A percentile compares a stretch with the other conserved stretches of the same genome.
Evolutionary conservation across 2,329 filamentous ascomycete species (phyloP).

Genomic region (Ramularia collo-cygni): DNA sequence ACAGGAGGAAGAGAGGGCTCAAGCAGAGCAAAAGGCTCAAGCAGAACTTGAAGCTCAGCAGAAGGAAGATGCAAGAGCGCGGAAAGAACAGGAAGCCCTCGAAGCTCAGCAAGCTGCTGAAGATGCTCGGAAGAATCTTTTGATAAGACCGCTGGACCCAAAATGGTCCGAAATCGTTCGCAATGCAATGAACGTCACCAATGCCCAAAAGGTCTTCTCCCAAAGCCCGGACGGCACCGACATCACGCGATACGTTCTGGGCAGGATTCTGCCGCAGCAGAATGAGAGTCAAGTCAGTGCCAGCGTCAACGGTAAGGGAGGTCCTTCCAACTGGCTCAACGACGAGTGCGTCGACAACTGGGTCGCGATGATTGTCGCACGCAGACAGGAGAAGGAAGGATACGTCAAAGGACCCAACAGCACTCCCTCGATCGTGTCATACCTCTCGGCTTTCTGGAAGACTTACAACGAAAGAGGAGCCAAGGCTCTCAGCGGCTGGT

Average conservation of each 20-base stretch:
- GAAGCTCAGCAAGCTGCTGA: slow-evolving; percentile 5
- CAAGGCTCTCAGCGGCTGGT: slow-evolving; percentile 46
- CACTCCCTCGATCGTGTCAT: slow-evolving; percentile 53
- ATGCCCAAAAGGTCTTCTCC: slow-evolving; percentile 18
- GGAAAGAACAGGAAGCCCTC: slow-evolving; percentile 8
- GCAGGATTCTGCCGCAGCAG: slow-evolving; percentile 48
- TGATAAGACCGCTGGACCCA: slow-evolving; percentile 27
- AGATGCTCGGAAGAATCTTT: slow-evolving; percentile 4
- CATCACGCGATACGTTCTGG: slow-evolving; percentile 54
- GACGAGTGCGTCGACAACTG: slow-evolving; percentile 68
- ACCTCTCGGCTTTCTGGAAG: slow-evolving; percentile 61
- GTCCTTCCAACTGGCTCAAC: slow-evolving; percentile 58
- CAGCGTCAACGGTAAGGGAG: not conserved
- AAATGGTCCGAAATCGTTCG: slow-evolving; percentile 37
- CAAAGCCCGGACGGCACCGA: slow-evolving; percentile 33
- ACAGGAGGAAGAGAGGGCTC: slow-evolving; percentile 3
- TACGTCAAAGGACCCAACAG: slow-evolving; percentile 42
- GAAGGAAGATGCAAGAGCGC: slow-evolving; percentile 7
- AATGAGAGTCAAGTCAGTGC: slow-evolving; percentile 5
- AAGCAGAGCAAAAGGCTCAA: slow-evolving; percentile 7
- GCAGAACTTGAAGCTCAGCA: slow-evolving; percentile 9
- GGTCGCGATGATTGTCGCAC: slow-evolving; percentile 53
- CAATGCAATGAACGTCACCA: slow-evolving; percentile 26
- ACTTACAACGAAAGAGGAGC: slow-evolving; percentile 48
- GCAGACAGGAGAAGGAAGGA: slow-evolving; percentile 50